Percentiles rank a stretch among this genome's conserved stretches.
Conservation (phyloP, 2,329 filamentous ascomycete genomes). For the Fusarium azukiicola region DNA sequence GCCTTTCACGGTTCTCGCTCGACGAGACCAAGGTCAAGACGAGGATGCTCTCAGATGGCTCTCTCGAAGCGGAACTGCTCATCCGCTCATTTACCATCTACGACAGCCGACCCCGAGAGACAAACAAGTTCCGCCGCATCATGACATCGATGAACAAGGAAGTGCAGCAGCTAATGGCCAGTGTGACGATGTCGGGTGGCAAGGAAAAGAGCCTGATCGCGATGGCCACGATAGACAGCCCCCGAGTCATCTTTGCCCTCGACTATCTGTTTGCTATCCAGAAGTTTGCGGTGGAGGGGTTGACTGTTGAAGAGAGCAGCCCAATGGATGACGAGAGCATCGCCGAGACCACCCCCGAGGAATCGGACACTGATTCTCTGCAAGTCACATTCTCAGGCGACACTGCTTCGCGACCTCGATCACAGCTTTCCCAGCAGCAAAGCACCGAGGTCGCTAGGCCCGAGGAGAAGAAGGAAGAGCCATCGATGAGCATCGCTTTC, state of each 20-base stretch:
- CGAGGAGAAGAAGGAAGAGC: conserved; percentile 47
- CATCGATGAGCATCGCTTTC: conserved; percentile 88
- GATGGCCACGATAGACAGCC: conserved; percentile 96
- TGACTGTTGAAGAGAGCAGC: conserved; percentile 79
- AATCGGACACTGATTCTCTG: conserved; percentile 80
- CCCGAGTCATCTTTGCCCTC: conserved; percentile 95
- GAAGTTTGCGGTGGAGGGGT: conserved; percentile 87
- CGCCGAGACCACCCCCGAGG: conserved; percentile 75
- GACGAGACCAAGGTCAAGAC: conserved; percentile 96
- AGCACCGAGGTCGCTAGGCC: conserved; percentile 45
- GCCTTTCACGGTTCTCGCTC: conserved; percentile 95
- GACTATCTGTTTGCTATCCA: conserved; percentile 97
- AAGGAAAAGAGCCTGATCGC: conserved; percentile 91
- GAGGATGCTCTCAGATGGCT: conserved; percentile 94
- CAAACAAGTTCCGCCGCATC: conserved; percentile 98
- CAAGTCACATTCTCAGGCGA: conserved; percentile 68
- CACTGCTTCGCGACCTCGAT: conserved; percentile 57
- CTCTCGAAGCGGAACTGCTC: conserved; percentile 94
- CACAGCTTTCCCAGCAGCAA: conserved; percentile 54
- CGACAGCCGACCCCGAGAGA: conserved; percentile 93
- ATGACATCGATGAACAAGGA: conserved; percentile 98
- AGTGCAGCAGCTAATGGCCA: conserved; percentile 99
- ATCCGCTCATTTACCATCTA: conserved; percentile 97
- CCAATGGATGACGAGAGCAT: conserved; percentile 74
- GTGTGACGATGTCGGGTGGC: conserved; percentile 94